Evolutionary conservation across 495 filamentous ascomycete genomes (phyloP).

Genomic region (Barbatosphaeria neglecta): DNA sequence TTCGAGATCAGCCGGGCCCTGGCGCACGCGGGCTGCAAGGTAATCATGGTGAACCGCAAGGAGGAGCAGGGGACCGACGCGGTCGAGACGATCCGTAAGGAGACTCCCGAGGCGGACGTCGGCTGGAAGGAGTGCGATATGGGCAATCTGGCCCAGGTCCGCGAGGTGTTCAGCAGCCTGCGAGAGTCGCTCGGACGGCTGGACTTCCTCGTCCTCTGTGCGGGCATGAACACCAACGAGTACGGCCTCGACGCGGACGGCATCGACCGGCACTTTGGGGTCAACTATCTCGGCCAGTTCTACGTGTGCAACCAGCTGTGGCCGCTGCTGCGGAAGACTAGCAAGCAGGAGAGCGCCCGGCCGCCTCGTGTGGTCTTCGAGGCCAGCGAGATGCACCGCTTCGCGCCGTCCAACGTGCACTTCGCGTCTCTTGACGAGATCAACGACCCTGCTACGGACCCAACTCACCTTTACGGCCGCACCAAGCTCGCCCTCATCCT

Average conservation of each 20-base stretch:
- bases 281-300: constrained; percentile 39
- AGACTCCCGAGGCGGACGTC: constrained; percentile 15
- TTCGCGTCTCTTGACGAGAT: constrained; percentile 42
- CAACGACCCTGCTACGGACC: constrained; percentile 39
- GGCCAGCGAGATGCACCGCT: constrained; percentile 43
- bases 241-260: constrained; percentile 28
- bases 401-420: constrained; percentile 26
- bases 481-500: constrained; percentile 46
- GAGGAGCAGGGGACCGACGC: constrained; percentile 29
- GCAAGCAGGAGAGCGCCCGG: constrained; percentile 13
- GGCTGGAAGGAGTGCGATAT: constrained; percentile 35
- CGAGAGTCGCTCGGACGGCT: constrained; percentile 18
- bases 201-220: constrained; percentile 35
- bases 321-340: constrained; percentile 29
- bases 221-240: constrained; percentile 37
- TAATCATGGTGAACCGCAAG: constrained; percentile 29
- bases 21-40: constrained; percentile 15
- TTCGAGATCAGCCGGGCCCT: constrained; percentile 35
- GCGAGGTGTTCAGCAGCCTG: constrained; percentile 23
- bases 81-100: constrained; percentile 18
- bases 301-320: constrained; percentile 30
- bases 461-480: constrained; percentile 40
- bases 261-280: constrained; percentile 40
- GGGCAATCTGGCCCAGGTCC: constrained; percentile 23
- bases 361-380: constrained; percentile 36